A percentile compares a stretch with the other conserved stretches of the same genome.
Evolutionary conservation across 2,329 filamentous ascomycete genomes (phyloP).

Genomic region (Aspergillus latus): DNA sequence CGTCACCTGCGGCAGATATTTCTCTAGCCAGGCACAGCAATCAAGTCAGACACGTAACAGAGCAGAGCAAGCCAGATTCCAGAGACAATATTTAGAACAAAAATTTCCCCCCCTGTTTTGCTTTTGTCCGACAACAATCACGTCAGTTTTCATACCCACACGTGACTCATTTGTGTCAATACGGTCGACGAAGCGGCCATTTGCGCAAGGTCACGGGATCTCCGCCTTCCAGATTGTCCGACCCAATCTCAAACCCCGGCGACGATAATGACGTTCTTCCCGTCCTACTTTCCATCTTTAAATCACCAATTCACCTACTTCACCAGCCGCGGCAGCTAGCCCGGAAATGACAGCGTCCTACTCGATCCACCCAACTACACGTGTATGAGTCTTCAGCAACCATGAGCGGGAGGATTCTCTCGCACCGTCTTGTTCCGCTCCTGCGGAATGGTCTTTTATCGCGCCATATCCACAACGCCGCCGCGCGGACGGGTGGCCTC

Average conservation of each 20-base stretch:
- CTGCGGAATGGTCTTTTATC: slow-evolving; percentile 60
- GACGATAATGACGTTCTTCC: slow-evolving; percentile 10
- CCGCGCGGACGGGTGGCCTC: slow-evolving; percentile 66
- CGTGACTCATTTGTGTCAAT: slow-evolving; percentile 32
- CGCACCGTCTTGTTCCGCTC: slow-evolving; percentile 68
- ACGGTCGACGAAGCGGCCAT: slow-evolving; percentile 33
- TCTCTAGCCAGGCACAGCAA: background rate
- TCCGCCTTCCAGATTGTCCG: slow-evolving; percentile 2
- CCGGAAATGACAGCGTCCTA: slow-evolving; percentile 24
- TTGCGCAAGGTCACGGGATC: slow-evolving; percentile 35
- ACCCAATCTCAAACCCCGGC: background rate
- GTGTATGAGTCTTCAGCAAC: slow-evolving; percentile 43
- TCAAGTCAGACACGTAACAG: background rate
- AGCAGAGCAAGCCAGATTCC: background rate
- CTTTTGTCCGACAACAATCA: slow-evolving; percentile 12
- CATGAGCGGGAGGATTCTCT: slow-evolving; percentile 74
- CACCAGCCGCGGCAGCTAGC: slow-evolving; percentile 16
- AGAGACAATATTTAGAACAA: background rate
- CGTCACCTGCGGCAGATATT: background rate
- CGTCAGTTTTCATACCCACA: slow-evolving; percentile 20
- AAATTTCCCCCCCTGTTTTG: slow-evolving; percentile 7
- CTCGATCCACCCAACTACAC: slow-evolving; percentile 13
- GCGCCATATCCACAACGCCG: slow-evolving; percentile 63
- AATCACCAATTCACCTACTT: slow-evolving; percentile 7
- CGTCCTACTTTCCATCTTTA: background rate